Evolutionary conservation across 306 rosid genomes (phyloP).

Genomic region (Cicer chorassanicum): DNA sequence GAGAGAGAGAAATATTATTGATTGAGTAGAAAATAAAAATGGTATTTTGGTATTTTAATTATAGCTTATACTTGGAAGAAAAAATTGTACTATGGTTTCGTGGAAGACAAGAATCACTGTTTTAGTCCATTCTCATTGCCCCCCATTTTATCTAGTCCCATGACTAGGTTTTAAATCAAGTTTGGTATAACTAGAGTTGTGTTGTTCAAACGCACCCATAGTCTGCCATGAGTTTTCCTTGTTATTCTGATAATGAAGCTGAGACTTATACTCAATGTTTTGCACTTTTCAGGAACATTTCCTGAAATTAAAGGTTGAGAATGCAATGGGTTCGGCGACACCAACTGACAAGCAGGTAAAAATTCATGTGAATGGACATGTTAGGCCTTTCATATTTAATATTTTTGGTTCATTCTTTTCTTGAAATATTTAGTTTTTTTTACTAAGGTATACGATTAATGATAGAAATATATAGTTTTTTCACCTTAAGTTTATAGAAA

Average conservation of each 20-base stretch:
- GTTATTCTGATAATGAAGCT: constrained; percentile 9
- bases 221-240: neutral
- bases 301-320: constrained; percentile 76
- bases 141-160: too few species aligned
- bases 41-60: too few species aligned
- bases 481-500: neutral
- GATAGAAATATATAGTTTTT: neutral
- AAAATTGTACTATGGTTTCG: too few species aligned
- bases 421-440: neutral
- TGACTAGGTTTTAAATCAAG: too few species aligned
- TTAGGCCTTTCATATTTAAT: constrained; percentile 17
- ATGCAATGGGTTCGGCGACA: constrained; percentile 81
- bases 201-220: too few species aligned
- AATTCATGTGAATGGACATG: constrained; percentile 4
- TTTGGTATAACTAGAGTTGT: too few species aligned
- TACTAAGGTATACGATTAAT: too few species aligned
- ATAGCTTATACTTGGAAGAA: too few species aligned
- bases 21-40: too few species aligned
- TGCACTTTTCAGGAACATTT: constrained; percentile 79
- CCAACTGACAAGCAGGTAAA: constrained; percentile 84
- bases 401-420: constrained; percentile 14
- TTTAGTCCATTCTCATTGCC: too few species aligned
- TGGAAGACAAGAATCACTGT: too few species aligned
- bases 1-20: too few species aligned
- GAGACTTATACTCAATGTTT: constrained; percentile 35